A percentile compares a stretch with the other conserved stretches of the same genome.
Evolutionary conservation across 768 basidiomycete species (phyloP).

Genomic region (Naganishia kalamii): DNA sequence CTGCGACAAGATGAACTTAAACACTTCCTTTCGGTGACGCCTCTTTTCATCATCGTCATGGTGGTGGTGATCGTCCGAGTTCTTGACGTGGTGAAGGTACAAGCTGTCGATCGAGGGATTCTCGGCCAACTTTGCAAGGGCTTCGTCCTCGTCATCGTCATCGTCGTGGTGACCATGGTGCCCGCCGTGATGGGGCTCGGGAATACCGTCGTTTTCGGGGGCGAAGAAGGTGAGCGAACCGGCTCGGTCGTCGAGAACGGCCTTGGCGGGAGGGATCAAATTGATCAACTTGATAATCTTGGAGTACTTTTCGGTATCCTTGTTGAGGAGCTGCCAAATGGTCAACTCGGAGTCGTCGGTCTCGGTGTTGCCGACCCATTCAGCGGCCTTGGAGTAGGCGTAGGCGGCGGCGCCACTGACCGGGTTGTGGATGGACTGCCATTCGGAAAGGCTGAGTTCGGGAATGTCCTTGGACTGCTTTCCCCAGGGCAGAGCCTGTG

Average conservation of each 20-base stretch:
- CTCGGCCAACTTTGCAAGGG: background rate
- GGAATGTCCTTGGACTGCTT: constrained; percentile 8
- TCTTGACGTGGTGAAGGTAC: constrained; percentile 46
- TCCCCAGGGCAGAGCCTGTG: constrained; percentile 6
- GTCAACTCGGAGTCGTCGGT: constrained; percentile 33
- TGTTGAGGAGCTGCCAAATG: constrained; percentile 44
- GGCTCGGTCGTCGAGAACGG: constrained; percentile 40
- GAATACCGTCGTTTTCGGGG: constrained; percentile 41
- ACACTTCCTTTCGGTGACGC: constrained; percentile 51
- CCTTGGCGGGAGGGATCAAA: constrained; percentile 34
- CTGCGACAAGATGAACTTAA: constrained; percentile 56
- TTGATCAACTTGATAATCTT: constrained; percentile 42
- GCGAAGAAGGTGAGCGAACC: constrained; percentile 44
- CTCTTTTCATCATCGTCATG: constrained; percentile 46
- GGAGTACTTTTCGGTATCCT: constrained; percentile 39
- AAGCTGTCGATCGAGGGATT: constrained; percentile 16
- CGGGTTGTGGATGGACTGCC: constrained; percentile 6
- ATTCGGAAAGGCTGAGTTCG: constrained; percentile 14
- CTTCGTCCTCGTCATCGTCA: constrained; percentile 27
- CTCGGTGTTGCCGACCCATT: constrained; percentile 4
- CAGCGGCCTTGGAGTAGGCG: constrained; percentile 10
- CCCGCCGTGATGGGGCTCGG: constrained; percentile 35
- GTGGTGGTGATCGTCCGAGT: constrained; percentile 42
- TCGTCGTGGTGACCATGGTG: constrained; percentile 28
- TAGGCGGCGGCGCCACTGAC: background rate